Evolutionary conservation across 371 early-diverging fungal genomes (phyloP), one percentile per base, ranked within the genome.

Genomic region (Entomophthora muscae): DNA sequence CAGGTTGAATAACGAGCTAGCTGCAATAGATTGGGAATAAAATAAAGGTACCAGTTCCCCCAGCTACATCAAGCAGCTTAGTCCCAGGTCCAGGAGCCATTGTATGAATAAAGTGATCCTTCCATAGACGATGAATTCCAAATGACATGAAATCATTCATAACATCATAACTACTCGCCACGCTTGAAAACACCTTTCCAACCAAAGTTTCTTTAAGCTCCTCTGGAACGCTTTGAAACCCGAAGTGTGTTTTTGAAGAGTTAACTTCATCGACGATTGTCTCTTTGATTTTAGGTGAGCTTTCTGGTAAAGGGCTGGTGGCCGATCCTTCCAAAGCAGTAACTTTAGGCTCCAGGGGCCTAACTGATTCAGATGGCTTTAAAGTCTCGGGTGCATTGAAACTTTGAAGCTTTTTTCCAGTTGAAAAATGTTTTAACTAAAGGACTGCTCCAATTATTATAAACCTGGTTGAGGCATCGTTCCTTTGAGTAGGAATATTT

Each of bases 131-230:
- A 70, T 96, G 96, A 28, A 96, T 73, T 31, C 97, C 98, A 26
- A 82, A 74, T 69, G 87, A 87, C 97, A 96, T 96, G 17, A 87
- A 84, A 64, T 96, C 97, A 76, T 96, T 96, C 98, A 97, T 96
- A 12, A 93, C 69, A 70, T 97, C 98, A 74, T 97, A 97, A 53
- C 85, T 90, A 21, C 78, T 72, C 1, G 98, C 98, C 17, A 97
- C 97, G 67, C 80, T 91, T 23, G 85, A 78, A 71, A 96, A 97
- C 17, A 97, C 98, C 60, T 83, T 72, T 63, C 83, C 85, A 32
- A 97, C 96, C 81, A 67, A 21, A 32, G 31, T 72, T 71, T 94
- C 93, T 70, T 95, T 95, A 65, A 81, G 77, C 62, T 81, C 80
- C 67, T 88, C 85, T 1, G 82, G 84, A 30, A 95, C 90, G 42